These are phyloP conservation scores for Boletus coccyginus DNA, from an alignment of 768 basidiomycete species.

Conservation along the genomic window DNA sequence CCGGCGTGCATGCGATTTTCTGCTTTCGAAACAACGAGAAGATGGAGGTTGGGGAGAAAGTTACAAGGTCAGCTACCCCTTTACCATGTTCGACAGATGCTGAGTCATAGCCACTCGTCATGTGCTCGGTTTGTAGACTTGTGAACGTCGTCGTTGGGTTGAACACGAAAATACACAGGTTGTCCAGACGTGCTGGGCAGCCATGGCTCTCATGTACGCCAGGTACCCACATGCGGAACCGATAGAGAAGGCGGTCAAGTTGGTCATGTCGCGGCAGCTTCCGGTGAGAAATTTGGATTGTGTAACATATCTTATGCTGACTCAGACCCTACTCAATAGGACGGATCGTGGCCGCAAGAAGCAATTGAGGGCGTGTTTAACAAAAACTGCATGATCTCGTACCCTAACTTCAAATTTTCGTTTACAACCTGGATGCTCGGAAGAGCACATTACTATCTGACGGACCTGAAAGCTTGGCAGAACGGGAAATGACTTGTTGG, in stretches of 20 bases:
- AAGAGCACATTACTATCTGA: slow-evolving; percentile 74
- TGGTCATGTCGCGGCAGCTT: slow-evolving; percentile 89
- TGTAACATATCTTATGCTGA: not conserved
- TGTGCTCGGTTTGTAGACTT: slow-evolving; percentile 53
- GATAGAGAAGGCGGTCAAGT: slow-evolving; percentile 69
- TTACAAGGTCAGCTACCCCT: slow-evolving; percentile 64
- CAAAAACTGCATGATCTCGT: slow-evolving; percentile 82
- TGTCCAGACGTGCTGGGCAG: slow-evolving; percentile 92
- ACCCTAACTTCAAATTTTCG: slow-evolving; percentile 93
- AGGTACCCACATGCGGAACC: slow-evolving; percentile 78
- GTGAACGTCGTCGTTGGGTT: slow-evolving; percentile 75
- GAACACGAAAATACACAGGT: slow-evolving; percentile 84
- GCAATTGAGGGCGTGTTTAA: slow-evolving; percentile 92
- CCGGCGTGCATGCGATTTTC: slow-evolving; percentile 77
- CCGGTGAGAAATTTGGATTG: slow-evolving; percentile 46
- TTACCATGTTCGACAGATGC: not conserved
- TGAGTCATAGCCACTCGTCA: not conserved
- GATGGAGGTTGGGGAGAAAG: slow-evolving; percentile 99
- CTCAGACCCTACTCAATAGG: slow-evolving; percentile 39
- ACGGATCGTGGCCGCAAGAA: slow-evolving; percentile 97
- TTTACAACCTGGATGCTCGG: slow-evolving; percentile 98
- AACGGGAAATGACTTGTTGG: not conserved
- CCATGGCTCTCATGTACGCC: slow-evolving; percentile 90
- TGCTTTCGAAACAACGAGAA: slow-evolving; percentile 74
- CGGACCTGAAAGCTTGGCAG: slow-evolving; percentile 42